phyloP scores from a whole-genome alignment of 768 basidiomycete genomes.

The Boletus insuetus region DNA sequence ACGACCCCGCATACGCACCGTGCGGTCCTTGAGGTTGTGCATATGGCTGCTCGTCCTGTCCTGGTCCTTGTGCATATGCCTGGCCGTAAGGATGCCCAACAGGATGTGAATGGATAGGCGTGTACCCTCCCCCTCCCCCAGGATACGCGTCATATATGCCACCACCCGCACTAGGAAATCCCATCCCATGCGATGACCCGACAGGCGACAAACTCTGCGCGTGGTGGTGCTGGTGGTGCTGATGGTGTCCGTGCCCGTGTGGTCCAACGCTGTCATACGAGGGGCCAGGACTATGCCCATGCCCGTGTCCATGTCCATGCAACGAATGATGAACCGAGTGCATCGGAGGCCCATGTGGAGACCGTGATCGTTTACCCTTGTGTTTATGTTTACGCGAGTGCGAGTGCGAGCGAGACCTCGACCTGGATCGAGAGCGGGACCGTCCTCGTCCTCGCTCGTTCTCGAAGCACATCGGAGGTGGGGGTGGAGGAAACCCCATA shows the following conservation, averaged over 20 bases:
- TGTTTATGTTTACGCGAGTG: not conserved
- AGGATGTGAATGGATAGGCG: slow-evolving; percentile 4
- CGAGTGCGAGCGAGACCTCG: not conserved
- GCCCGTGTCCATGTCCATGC: not conserved
- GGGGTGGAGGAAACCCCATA: not conserved
- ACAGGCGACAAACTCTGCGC: not conserved
- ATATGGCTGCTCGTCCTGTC: not conserved
- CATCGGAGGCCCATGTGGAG: not conserved
- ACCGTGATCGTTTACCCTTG: no score
- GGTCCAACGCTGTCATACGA: not conserved
- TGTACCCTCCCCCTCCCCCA: not conserved
- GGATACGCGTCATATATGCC: not conserved
- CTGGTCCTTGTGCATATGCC: not conserved
- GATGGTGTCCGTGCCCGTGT: not conserved
- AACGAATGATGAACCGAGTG: not conserved
- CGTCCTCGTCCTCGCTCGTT: not conserved
- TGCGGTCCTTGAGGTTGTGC: not conserved
- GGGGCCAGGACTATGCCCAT: not conserved
- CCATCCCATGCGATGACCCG: not conserved
- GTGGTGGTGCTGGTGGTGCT: not conserved
- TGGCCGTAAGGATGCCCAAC: not conserved
- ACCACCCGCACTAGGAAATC: not conserved
- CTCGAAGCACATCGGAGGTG: not conserved
- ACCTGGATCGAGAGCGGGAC: not conserved
- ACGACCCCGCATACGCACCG: not conserved